phyloP scores from a whole-genome alignment of 2,329 filamentous ascomycete genomes.

The Mycosphaerelloides madeirae region DNA sequence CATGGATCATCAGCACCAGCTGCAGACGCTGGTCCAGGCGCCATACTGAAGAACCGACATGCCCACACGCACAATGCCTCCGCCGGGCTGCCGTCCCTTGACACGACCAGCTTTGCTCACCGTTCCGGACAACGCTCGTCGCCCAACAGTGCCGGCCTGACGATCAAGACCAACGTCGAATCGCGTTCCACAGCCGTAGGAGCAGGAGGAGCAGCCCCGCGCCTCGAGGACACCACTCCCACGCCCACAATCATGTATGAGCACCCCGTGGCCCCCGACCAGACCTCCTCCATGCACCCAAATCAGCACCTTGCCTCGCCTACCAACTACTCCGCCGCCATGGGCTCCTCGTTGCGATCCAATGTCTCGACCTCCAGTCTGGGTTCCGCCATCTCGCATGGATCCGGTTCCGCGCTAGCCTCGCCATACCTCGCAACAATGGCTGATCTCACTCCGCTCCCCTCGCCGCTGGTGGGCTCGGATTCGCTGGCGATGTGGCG shows the following conservation, averaged over 20 bases:
- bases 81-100: constrained; percentile 11
- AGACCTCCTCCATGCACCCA: constrained; percentile 2
- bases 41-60: constrained; percentile 5
- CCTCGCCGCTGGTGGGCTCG: constrained; percentile 44
- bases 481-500: constrained; percentile 39
- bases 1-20: background rate
- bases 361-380: constrained; percentile 42
- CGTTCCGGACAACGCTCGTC: constrained; percentile 8
- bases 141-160: constrained; percentile 19
- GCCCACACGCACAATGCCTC: constrained; percentile 10
- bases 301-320: constrained; percentile 37
- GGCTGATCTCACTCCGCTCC: constrained; percentile 49
- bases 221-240: constrained; percentile 2
- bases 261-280: constrained; percentile 3
- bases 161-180: constrained; percentile 19
- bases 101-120: constrained; percentile 14
- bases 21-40: background rate
- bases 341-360: constrained; percentile 34
- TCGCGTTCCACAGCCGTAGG: constrained; percentile 1
- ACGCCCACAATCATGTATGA: constrained; percentile 18
- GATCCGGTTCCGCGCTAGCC: constrained; percentile 42
- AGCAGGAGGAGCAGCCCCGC: constrained; percentile 7
- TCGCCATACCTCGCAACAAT: constrained; percentile 47
- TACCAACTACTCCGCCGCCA: constrained; percentile 23
- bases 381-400: constrained; percentile 42